Conservation (phyloP, 495 filamentous ascomycete genomes). For the Aspergillus incahuasiensis region DNA sequence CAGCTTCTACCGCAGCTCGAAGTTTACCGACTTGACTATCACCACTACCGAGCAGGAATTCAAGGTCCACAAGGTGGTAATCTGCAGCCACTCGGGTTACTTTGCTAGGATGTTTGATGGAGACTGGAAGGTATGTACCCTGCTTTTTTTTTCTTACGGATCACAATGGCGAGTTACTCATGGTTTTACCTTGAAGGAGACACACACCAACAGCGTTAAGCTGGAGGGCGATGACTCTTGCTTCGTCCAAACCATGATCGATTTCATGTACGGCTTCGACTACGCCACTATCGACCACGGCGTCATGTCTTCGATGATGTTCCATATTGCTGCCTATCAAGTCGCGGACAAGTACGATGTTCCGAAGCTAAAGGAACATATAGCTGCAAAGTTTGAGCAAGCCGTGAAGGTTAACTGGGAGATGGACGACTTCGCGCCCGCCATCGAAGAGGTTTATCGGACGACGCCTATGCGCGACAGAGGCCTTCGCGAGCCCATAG, state of each 20-base stretch:
- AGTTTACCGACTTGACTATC: conserved; percentile 38
- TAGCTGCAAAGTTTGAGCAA: conserved; percentile 29
- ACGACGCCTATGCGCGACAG: conserved; percentile 24
- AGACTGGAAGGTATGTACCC: conserved; percentile 27
- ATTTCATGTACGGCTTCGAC: conserved; percentile 29
- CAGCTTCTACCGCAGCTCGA: conserved; percentile 10
- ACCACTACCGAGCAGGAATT: conserved; percentile 26
- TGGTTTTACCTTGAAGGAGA: conserved; percentile 13
- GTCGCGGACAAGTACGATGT: conserved; percentile 42
- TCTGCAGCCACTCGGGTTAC: conserved; percentile 36
- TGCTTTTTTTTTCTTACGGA: background rate
- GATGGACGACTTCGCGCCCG: conserved; percentile 23
- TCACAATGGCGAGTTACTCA: background rate
- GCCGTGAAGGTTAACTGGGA: conserved; percentile 19
- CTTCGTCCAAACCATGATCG: conserved; percentile 31
- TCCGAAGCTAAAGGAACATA: conserved; percentile 27
- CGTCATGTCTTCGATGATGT: conserved; percentile 17
- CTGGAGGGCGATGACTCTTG: conserved; percentile 26
- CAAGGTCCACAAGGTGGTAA: conserved; percentile 33
- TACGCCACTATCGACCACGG: conserved; percentile 20
- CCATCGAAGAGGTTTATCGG: conserved; percentile 29
- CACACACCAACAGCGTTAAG: conserved; percentile 12
- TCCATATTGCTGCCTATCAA: conserved; percentile 37
- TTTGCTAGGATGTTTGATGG: conserved; percentile 30
- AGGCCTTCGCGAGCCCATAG: conserved; percentile 31